These are phyloP conservation scores for Hericium coralloides DNA, from an alignment of 768 basidiomycete species.

Conservation along the genomic window DNA sequence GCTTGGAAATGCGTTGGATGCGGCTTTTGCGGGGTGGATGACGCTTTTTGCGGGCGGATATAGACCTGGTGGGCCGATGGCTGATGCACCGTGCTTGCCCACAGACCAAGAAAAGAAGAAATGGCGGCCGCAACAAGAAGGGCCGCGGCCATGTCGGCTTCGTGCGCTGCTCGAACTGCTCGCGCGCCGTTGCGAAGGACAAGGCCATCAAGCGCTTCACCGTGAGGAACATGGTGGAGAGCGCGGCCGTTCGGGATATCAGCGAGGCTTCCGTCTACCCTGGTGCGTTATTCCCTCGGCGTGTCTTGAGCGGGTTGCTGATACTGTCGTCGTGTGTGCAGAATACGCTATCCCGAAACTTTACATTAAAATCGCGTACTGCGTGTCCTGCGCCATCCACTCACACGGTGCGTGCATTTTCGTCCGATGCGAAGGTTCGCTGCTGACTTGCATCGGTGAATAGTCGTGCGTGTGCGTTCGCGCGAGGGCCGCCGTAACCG, in stretches of 20 bases:
- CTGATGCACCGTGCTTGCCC: conserved; percentile 14
- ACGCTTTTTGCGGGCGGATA: background rate
- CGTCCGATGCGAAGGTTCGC: background rate
- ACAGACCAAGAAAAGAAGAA: conserved; percentile 99
- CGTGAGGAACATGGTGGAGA: conserved; percentile 99
- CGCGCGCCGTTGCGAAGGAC: conserved; percentile 95
- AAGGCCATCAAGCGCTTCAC: conserved; percentile 99
- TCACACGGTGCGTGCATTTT: conserved; percentile 68
- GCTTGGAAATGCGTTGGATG: conserved; percentile 23
- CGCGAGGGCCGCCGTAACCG: conserved; percentile 95
- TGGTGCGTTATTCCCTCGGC: conserved; percentile 41
- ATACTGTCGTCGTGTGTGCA: conserved; percentile 22
- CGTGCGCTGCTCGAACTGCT: conserved; percentile 99
- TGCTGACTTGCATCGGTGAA: background rate
- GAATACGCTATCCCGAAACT: conserved; percentile 96
- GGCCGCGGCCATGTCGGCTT: conserved; percentile 93
- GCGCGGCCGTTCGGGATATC: conserved; percentile 95
- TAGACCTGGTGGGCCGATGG: background rate
- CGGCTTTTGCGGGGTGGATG: conserved; percentile 18
- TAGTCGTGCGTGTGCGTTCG: conserved; percentile 97
- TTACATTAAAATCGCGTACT: conserved; percentile 98
- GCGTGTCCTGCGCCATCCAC: conserved; percentile 98
- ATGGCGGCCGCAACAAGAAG: conserved; percentile 98
- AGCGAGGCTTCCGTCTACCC: conserved; percentile 91
- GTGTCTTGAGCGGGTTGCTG: background rate